These are phyloP conservation scores for Gracilaria domingensis DNA, from an alignment of 23 red algal genomes.

Conservation along the genomic window DNA sequence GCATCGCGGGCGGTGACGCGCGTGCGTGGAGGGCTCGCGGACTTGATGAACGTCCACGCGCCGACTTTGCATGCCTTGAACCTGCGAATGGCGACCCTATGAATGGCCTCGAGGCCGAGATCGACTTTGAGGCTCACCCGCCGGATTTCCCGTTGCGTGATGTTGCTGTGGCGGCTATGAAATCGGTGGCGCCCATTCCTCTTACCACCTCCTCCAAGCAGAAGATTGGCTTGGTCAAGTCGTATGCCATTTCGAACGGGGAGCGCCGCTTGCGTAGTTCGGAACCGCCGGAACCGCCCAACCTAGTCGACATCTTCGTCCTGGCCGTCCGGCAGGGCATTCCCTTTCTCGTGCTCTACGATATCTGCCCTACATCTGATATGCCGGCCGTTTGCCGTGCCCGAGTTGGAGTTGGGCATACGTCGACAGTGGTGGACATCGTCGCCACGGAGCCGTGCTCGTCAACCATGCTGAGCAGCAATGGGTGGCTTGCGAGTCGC, in stretches of 20 bases:
- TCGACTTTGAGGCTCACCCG: constrained; percentile 30
- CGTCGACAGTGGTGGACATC: constrained; percentile 22
- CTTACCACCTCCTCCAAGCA: constrained; percentile 60
- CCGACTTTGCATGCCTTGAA: constrained; percentile 77
- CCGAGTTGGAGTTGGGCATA: constrained; percentile 66
- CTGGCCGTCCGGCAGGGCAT: constrained; percentile 56
- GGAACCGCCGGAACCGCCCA: constrained; percentile 84
- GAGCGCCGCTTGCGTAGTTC: constrained; percentile 78
- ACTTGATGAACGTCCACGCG: constrained; percentile 80
- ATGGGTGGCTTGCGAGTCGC: constrained; percentile 67
- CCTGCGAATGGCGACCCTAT: constrained; percentile 61
- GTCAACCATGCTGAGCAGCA: constrained; percentile 25
- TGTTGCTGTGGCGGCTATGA: constrained; percentile 48
- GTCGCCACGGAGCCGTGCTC: constrained; percentile 37
- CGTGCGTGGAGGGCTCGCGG: constrained; percentile 75
- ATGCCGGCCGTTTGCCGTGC: constrained; percentile 64
- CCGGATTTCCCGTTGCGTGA: constrained; percentile 34
- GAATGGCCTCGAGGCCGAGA: constrained; percentile 30
- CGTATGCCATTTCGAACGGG: constrained; percentile 83
- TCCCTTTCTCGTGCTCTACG: constrained; percentile 64
- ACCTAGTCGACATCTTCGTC: constrained; percentile 55
- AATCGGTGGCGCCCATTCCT: constrained; percentile 68
- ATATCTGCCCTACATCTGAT: constrained; percentile 64
- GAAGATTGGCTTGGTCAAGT: constrained; percentile 72
- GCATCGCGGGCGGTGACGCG: constrained; percentile 53